These are phyloP conservation scores for Citrus sinensis DNA, from an alignment of 345 rosid genomes.

Conservation along the genomic window DVS_A1.0 CM039168.1:1234001-1234500, in stretches of 20 bases:
- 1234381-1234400: constrained; percentile 63
- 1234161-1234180: constrained; percentile 78
- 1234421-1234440: constrained; percentile 61
- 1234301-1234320: constrained; percentile 51
- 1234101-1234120: constrained; percentile 56
- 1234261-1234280: constrained; percentile 69
- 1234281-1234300: constrained; percentile 72
- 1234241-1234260: constrained; percentile 59
- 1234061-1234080: constrained; percentile 53
- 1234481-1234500: constrained; percentile 81
- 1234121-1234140: constrained; percentile 66
- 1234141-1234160: constrained; percentile 57
- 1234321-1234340: constrained; percentile 74
- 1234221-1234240: constrained; percentile 46
- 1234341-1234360: constrained; percentile 64
- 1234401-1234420: constrained; percentile 66
- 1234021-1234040: constrained; percentile 59
- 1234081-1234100: constrained; percentile 59
- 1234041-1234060: constrained; percentile 54
- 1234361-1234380: constrained; percentile 57
- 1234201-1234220: constrained; percentile 52
- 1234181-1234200: constrained; percentile 61
- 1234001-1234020: constrained; percentile 55
- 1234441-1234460: constrained; percentile 58
- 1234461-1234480: constrained; percentile 70